Conservation (phyloP, 106 monocot species). For the Amphibolis antarctica region DNA sequence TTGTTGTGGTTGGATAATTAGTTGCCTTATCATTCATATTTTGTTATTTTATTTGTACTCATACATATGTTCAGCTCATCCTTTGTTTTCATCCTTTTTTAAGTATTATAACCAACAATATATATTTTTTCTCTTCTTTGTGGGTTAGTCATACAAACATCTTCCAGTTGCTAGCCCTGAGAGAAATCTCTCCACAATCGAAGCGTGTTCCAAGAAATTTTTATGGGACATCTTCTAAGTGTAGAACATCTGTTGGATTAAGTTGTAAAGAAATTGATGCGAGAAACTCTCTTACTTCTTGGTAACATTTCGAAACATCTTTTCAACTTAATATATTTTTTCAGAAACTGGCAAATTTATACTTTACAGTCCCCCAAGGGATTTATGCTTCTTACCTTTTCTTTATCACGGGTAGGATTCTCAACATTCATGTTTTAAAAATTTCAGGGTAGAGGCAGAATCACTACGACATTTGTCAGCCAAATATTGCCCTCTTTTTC, state of each 20-base stretch:
- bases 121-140: neutral
- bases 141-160: constrained; percentile 34
- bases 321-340: neutral
- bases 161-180: constrained; percentile 42
- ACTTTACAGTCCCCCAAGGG: no score
- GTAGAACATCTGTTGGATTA: constrained; percentile 11
- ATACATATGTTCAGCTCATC: no score
- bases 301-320: constrained; percentile 37
- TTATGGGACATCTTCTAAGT: constrained; percentile 16
- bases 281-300: constrained; percentile 59
- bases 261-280: constrained; percentile 46
- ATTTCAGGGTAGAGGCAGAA: constrained; percentile 78
- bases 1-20: no score
- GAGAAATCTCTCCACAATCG: constrained; percentile 72
- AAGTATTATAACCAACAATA: neutral
- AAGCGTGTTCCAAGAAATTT: constrained; percentile 43
- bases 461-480: constrained; percentile 74
- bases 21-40: no score
- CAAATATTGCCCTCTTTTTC: constrained; percentile 82
- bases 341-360: no score
- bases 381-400: neutral
- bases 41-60: no score
- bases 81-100: no score
- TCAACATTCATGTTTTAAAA: neutral
- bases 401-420: neutral